Evolutionary conservation across 352 stramenopile genomes (phyloP), one percentile per base, ranked within the genome.

Genomic region (Phytophthora megakarya): DNA sequence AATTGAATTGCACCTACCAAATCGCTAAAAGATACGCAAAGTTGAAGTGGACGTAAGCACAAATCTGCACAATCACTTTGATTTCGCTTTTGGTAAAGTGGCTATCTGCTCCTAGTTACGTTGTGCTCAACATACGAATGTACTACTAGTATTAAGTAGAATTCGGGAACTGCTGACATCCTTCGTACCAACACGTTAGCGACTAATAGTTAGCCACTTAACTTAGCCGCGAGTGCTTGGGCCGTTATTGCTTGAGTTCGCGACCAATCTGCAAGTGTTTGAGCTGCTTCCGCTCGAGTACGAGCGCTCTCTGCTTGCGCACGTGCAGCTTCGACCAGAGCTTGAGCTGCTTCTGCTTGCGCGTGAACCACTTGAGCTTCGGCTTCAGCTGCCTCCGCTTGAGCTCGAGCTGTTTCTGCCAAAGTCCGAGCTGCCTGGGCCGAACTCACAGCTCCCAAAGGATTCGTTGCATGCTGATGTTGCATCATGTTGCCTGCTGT

Each of bases 261-360:
- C 22, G 55, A 59, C 62, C 62, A 65, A 1, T 61, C 25, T 28
- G 63, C 63, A 2, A 71, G 43, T 10, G 56, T 67, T 51, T 55
- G 38, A 37, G 64, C 51, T 25, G 56, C 57, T 19, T 51, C 49
- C 13, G 57, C 57, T 63, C 64, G 64, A 54, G 50, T 22, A 33
- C 16, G 44, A 6, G 64, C 49, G n/a, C 45, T 58, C 12, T 67
- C 64, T 13, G 64, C 64, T 38, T 72, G 56, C 38, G 50, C 64
- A 51, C 32, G 32, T 9, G 57, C 64, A 44, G 64, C 56, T n/a
- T 67, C 64, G 23, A 67, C 30, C 8, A 67, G 38, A 44, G 56
- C 56, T 35, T 50, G 28, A 40, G 57, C 57, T 15, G 64, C 64
- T n/a, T 72, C 64, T 10, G 64, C 64, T 63, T 72, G 64, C 5